Conservation (phyloP, 208 protist genomes). For the Leishmania amazonensis region DNA sequence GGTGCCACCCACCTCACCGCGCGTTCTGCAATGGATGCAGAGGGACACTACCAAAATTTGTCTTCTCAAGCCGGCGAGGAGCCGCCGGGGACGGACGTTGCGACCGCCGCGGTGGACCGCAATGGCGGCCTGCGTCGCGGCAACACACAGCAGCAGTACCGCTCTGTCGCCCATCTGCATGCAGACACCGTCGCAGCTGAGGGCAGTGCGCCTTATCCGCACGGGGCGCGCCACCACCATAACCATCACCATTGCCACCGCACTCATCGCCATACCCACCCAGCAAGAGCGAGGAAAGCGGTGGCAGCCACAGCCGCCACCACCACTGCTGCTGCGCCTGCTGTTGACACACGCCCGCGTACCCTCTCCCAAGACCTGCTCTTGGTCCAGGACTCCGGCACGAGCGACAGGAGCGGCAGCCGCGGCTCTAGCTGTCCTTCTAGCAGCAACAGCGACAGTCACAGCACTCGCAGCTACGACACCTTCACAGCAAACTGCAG, state of each 20-base stretch:
- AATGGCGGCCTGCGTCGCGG: background rate
- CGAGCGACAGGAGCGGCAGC: background rate
- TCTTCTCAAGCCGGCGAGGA: slow-evolving; percentile 37
- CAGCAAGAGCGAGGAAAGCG: background rate
- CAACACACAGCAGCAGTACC: background rate
- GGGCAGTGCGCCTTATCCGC: background rate
- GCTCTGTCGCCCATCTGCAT: background rate
- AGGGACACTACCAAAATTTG: slow-evolving; percentile 42
- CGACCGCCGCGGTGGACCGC: background rate
- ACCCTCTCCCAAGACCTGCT: background rate
- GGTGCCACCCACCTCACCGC: slow-evolving; percentile 33
- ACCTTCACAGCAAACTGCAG: background rate
- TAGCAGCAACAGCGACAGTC: background rate
- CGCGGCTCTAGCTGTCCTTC: background rate
- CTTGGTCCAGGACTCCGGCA: background rate
- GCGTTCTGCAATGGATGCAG: slow-evolving; percentile 26
- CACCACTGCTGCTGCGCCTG: background rate
- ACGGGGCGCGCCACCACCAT: background rate
- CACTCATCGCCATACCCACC: background rate
- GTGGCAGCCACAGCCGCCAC: background rate
- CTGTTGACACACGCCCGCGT: background rate
- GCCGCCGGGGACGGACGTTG: background rate
- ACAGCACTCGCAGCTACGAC: slow-evolving; percentile 10
- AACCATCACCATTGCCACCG: background rate
- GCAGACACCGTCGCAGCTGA: background rate